Evolutionary conservation across 2,329 filamentous ascomycete genomes (phyloP).

Genomic region (Chaetomium strumarium): DNA sequence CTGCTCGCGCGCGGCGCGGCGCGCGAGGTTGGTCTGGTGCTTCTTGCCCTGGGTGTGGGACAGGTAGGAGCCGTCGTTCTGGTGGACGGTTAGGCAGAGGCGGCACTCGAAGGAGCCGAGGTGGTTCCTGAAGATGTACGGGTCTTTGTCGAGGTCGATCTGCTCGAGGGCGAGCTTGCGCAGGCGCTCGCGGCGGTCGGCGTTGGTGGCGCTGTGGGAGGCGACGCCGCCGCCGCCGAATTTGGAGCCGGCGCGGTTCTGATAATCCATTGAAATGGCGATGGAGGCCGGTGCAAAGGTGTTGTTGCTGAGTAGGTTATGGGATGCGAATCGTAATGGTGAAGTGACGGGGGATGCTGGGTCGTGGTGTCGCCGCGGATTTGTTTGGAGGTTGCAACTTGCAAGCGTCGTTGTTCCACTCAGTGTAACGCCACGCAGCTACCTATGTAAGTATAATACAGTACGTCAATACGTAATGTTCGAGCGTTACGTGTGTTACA

Average conservation of each 20-base stretch:
- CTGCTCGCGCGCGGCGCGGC: constrained; percentile 90
- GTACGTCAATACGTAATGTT: too few species aligned
- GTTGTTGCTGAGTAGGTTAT: background rate
- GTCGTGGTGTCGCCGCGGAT: too few species aligned
- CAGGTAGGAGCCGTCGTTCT: constrained; percentile 98
- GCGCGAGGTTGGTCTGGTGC: constrained; percentile 96
- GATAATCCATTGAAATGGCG: constrained; percentile 50
- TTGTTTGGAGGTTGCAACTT: too few species aligned
- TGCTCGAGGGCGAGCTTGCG: constrained; percentile 97
- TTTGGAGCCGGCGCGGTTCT: constrained; percentile 95
- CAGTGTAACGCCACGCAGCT: too few species aligned
- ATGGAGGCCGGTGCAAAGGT: background rate
- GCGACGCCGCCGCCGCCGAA: constrained; percentile 97
- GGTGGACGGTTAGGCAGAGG: constrained; percentile 93
- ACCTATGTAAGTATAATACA: too few species aligned
- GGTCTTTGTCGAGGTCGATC: constrained; percentile 98
- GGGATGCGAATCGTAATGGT: background rate
- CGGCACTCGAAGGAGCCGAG: constrained; percentile 97
- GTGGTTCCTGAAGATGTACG: constrained; percentile 99
- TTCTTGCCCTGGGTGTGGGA: constrained; percentile 98
- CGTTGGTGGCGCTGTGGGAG: constrained; percentile 87
- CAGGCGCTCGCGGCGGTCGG: constrained; percentile 92
- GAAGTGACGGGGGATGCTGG: too few species aligned
- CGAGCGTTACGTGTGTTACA: too few species aligned
- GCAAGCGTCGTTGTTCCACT: too few species aligned